These are phyloP conservation scores for Plantago coronopus DNA, from an alignment of 305 asterid species.

Conservation along the genomic window DNA sequence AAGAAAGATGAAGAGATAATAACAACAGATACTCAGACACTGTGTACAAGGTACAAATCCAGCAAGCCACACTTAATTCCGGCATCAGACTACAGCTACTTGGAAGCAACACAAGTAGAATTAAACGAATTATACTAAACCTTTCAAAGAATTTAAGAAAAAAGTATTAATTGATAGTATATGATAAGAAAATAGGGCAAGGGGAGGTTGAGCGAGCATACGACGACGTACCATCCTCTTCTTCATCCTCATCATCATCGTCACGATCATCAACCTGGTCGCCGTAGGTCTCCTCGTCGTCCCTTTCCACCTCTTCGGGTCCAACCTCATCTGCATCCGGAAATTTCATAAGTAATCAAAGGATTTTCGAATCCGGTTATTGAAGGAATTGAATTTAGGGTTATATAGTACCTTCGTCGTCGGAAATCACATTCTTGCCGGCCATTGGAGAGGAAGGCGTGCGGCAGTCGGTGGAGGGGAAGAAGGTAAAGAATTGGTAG, in stretches of 20 bases:
- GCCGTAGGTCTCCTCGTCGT: slow-evolving; percentile 63
- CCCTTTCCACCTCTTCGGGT: slow-evolving; percentile 73
- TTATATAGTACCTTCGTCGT: slow-evolving; percentile 60
- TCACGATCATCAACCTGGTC: slow-evolving; percentile 49
- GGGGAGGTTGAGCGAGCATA: background rate
- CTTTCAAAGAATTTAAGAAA: background rate
- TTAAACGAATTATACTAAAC: slow-evolving; percentile 10
- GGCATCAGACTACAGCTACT: too few species aligned
- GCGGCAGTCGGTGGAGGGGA: too few species aligned
- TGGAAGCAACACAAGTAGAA: too few species aligned
- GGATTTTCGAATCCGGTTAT: background rate
- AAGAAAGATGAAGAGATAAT: too few species aligned
- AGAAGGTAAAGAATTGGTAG: too few species aligned
- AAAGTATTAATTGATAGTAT: background rate
- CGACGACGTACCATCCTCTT: slow-evolving; percentile 64
- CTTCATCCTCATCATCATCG: slow-evolving; percentile 72
- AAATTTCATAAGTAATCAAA: background rate
- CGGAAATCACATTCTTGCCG: slow-evolving; percentile 67
- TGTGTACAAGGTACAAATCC: too few species aligned
- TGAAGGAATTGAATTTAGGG: too few species aligned
- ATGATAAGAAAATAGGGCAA: background rate
- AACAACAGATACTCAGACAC: too few species aligned
- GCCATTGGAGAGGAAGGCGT: slow-evolving; percentile 40
- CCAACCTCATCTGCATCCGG: slow-evolving; percentile 59
- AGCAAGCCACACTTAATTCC: too few species aligned